These are phyloP conservation scores for Rhododendron griersonianum DNA, from an alignment of 148 eudicot genomes.

Conservation along the genomic window DNA sequence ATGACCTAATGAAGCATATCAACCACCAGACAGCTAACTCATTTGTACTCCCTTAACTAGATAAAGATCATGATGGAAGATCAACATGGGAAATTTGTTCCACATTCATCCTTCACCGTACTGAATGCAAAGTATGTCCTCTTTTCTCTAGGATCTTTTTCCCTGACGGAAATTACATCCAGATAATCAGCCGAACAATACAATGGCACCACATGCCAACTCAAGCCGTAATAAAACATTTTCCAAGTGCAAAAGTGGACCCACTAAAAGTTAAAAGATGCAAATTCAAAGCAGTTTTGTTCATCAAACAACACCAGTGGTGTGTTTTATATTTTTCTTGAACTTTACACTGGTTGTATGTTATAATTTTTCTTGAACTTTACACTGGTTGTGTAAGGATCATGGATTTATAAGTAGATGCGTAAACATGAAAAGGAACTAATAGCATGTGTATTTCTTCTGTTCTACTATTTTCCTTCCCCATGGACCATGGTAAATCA, in stretches of 20 bases:
- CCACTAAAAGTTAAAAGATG: not conserved
- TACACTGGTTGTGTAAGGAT: not conserved
- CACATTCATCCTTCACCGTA: not conserved
- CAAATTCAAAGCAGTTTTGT: not conserved
- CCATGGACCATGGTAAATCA: not conserved
- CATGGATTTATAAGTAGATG: not conserved
- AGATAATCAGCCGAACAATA: not conserved
- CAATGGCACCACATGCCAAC: not conserved
- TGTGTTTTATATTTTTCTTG: not conserved
- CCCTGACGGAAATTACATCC: not conserved
- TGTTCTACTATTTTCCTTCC: not conserved
- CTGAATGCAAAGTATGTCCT: not conserved
- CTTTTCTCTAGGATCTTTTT: not conserved
- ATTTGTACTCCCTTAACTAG: not conserved
- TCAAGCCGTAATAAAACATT: not conserved
- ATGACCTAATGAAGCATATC: slow-evolving; percentile 22
- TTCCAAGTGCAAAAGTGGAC: not conserved
- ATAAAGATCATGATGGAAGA: not conserved
- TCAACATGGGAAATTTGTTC: not conserved
- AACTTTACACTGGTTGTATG: not conserved
- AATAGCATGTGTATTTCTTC: not conserved
- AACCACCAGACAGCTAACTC: slow-evolving; percentile 7
- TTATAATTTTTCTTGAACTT: not conserved
- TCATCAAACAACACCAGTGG: not conserved
- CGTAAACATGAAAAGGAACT: not conserved